Conservation (phyloP, 345 rosid species). For the Moringa oleifera region DNA sequence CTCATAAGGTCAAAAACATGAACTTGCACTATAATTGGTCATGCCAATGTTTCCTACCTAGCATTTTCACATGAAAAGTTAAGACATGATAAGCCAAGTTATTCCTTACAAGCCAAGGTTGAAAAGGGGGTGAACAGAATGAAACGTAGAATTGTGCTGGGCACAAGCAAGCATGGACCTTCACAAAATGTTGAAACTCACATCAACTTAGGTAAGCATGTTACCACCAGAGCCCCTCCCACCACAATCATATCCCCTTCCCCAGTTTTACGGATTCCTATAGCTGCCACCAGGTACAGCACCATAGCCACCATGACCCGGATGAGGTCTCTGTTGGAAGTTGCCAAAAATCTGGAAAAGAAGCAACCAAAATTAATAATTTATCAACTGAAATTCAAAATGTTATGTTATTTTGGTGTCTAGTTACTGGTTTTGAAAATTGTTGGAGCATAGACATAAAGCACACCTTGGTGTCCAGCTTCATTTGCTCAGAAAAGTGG, state of each 20-base stretch:
- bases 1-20: slow-evolving; percentile 16
- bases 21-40: slow-evolving; percentile 22
- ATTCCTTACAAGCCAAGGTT: too few species aligned
- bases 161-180: slow-evolving; percentile 1
- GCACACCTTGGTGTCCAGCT: slow-evolving; percentile 36
- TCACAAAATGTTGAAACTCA: slow-evolving; percentile 5
- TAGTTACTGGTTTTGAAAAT: background rate
- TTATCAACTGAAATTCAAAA: background rate
- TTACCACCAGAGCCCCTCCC: slow-evolving; percentile 25
- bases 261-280: slow-evolving; percentile 14
- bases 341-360: slow-evolving; percentile 31
- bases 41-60: slow-evolving; percentile 3
- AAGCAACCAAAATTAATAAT: background rate
- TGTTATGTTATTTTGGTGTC: background rate
- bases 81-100: too few species aligned
- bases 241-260: slow-evolving; percentile 30
- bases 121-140: background rate
- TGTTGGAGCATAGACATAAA: background rate
- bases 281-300: slow-evolving; percentile 19
- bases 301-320: slow-evolving; percentile 21
- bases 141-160: background rate
- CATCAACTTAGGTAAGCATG: slow-evolving; percentile 13
- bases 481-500: slow-evolving; percentile 34
- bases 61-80: slow-evolving; percentile 9
- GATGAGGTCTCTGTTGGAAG: slow-evolving; percentile 16